Evolutionary conservation across 768 basidiomycete species (phyloP), one percentile per base, ranked within the genome.

Genomic region (Lentinula guzmanii): DNA sequence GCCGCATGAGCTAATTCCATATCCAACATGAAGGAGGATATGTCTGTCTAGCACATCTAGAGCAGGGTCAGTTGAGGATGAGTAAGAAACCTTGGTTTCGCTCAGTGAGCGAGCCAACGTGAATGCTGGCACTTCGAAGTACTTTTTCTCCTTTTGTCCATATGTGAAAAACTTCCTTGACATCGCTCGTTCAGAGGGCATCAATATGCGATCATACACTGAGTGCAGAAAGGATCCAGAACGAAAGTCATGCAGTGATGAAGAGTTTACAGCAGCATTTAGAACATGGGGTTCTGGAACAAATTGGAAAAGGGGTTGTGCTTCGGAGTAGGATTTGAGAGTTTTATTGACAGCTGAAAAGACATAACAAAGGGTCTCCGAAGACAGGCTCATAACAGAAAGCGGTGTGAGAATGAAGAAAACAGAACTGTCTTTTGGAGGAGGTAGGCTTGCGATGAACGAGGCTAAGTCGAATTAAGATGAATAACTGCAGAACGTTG

Each of bases 21-120:
- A 95, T 2, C 84, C 93, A 42, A 93, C 79, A 69, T 95, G 93
- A 48, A 95, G 74, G 58, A 93, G 72, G 1, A 82, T 86, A 63
- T 86, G 78, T 33, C 81, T 74, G 56, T 86, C 83, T 52, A 81
- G 58, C 15, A 86, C 80, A 61, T 86, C 85, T 4, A 82, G 69
- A 4, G 77, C 69, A 9, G 79, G 65, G 60, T 74, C 72, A 1
- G 73, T 61, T 15, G 75, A 63, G 54, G 76, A 70, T 43, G 71
- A 64, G 65, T 74, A 78, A 33, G 76, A 71, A n/a, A 77, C 77
- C 46, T 75, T 76, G 63, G 63, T 67, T 31, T 65, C 54, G 37
- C 69, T 63, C n/a, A 70, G 34, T 2, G 80, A 72, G 43, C 86
- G 76, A 6, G 87, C 81, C 5, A 93, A 77, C 0, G 85, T 81